Percentiles rank a stretch among this genome's conserved stretches.
Evolutionary conservation across 2,329 filamentous ascomycete genomes (phyloP).

Genomic region (Clonostachys byssicola): DNA sequence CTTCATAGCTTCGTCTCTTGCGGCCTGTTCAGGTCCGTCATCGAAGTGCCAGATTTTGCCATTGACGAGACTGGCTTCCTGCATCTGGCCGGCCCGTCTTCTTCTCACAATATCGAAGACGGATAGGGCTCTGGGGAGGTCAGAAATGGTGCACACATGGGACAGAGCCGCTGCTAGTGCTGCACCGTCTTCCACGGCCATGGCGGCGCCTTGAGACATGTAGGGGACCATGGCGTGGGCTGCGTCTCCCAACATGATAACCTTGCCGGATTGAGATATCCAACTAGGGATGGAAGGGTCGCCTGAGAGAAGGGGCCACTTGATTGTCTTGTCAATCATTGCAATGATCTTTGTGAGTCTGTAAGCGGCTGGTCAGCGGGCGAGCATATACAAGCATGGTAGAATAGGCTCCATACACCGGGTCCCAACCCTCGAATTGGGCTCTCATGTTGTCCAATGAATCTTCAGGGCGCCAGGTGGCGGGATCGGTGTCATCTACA

Average conservation of each 20-base stretch:
- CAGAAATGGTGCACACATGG: constrained; percentile 11
- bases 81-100: constrained; percentile 28
- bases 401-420: constrained; percentile 11
- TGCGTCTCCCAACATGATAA: constrained; percentile 33
- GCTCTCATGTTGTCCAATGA: constrained; percentile 23
- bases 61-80: constrained; percentile 38
- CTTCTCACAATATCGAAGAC: constrained; percentile 30
- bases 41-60: constrained; percentile 40
- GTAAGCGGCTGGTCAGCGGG: too few species aligned
- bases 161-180: constrained; percentile 24
- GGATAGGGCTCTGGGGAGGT: constrained; percentile 22
- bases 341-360: too few species aligned
- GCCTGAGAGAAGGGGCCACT: constrained; percentile 4
- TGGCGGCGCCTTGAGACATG: constrained; percentile 36
- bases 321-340: too few species aligned
- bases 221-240: constrained; percentile 38
- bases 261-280: constrained; percentile 15
- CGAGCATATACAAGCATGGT: too few species aligned
- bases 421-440: constrained; percentile 25
- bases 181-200: constrained; percentile 36
- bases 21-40: constrained; percentile 33
- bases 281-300: constrained; percentile 16
- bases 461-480: constrained; percentile 16
- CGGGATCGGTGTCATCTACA: constrained; percentile 24
- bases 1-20: constrained; percentile 32